Base-by-base conservation (phyloP, 73 alveolate species). In the Stentor coeruleus region DNA sequence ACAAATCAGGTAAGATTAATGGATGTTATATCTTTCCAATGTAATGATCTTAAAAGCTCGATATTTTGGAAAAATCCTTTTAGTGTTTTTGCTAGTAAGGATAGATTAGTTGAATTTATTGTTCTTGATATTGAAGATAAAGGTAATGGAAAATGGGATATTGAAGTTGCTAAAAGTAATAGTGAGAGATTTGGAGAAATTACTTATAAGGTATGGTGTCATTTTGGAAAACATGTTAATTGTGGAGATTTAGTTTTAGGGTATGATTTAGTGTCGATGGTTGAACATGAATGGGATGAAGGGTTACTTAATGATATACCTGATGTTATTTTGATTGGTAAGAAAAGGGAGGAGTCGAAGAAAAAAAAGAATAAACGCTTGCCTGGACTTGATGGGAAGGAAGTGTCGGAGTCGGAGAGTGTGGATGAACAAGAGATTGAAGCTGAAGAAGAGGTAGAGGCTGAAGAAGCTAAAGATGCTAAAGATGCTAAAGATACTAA, bases 61-160 rank as follows among this genome's bases (percentile, higher is more conserved):
- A 86, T 93, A 2, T 97, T 94, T 87, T 95, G 98, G 98, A 92
- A 97, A 79, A 81, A 96, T 82, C 91, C 87, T 42, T 89, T 95
- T 82, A 74, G 81, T 41, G 87, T 95, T 59, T 81, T 91, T 92
- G 86, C 83, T 6, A 39, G 59, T 35, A 40, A 55, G 15, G 59
- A 59, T 4, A 26, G 60, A 6, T 83, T 90, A 31, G 55, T 80
- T 15, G 88, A 83, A 58, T 90, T 90, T 81, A 73, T 88, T 11
- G 93, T 90, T 3, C 60, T 87, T 35, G 82, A 81, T 59, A 81
- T 88, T 38, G 96, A 91, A 3, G 58, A 57, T 57, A 41, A 81
- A 36, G 6, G n/a, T n/a, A 85, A 40, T 6, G 83, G 74, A 42
- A 11, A 74, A 77, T 87, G 55, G 4, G 87, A 88, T 39, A 90